Evolutionary conservation across 2,329 filamentous ascomycete species (phyloP).

Genomic region (Scytalidium lignicola): DNA sequence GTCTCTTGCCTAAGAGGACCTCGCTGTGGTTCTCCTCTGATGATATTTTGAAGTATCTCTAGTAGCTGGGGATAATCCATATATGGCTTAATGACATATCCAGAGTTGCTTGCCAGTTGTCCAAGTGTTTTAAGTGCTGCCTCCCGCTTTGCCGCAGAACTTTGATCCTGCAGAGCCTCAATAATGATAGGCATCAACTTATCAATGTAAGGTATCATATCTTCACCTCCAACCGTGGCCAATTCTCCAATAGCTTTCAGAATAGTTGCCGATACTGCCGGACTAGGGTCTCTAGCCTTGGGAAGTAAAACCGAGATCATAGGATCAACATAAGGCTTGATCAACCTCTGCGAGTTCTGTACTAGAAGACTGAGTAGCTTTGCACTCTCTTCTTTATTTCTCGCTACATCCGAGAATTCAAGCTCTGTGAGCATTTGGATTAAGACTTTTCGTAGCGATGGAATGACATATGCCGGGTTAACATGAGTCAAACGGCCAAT

Average conservation of each 20-base stretch:
- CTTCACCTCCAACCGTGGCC: constrained; percentile 86
- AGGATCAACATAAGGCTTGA: constrained; percentile 94
- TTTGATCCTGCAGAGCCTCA: constrained; percentile 88
- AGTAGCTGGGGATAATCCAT: constrained; percentile 91
- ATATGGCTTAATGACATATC: constrained; percentile 96
- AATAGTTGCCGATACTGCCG: constrained; percentile 90
- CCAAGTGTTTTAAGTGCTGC: constrained; percentile 86
- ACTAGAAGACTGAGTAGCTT: constrained; percentile 89
- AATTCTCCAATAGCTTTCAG: constrained; percentile 91
- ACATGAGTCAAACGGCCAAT: constrained; percentile 87
- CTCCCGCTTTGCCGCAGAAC: constrained; percentile 83
- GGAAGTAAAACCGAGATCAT: constrained; percentile 94
- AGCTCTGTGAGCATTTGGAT: constrained; percentile 96
- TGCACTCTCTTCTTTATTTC: constrained; percentile 95
- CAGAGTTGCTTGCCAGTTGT: constrained; percentile 90
- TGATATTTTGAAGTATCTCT: constrained; percentile 87
- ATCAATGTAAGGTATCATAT: constrained; percentile 89
- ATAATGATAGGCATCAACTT: constrained; percentile 93
- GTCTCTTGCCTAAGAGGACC: constrained; percentile 85
- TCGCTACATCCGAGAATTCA: constrained; percentile 88
- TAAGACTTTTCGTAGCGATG: constrained; percentile 86
- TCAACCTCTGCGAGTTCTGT: constrained; percentile 84
- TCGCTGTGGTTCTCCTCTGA: constrained; percentile 81
- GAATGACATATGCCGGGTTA: constrained; percentile 97
- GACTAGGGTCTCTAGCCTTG: constrained; percentile 79